A percentile compares a stretch with the other conserved stretches of the same genome.
Conservation (phyloP, 1,284 basidiomycete species). For the Cryptococcus wingfieldii region DNA sequence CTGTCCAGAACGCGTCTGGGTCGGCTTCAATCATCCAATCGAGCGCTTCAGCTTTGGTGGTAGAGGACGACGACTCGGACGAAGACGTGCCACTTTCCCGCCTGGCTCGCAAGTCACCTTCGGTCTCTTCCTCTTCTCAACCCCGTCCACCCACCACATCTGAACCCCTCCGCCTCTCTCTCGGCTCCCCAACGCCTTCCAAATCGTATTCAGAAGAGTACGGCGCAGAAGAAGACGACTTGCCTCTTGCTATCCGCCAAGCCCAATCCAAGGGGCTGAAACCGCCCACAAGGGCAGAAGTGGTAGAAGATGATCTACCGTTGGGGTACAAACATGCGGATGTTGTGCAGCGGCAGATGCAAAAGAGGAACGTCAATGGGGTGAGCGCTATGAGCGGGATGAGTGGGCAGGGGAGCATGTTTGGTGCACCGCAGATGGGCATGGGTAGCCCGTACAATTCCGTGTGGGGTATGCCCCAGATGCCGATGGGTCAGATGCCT, state of each 20-base stretch:
- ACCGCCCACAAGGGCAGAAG: conserved; percentile 18
- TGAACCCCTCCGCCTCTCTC: not conserved
- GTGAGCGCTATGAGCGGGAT: not conserved
- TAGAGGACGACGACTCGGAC: conserved; percentile 8
- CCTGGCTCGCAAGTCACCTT: conserved; percentile 1
- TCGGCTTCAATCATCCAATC: too few relatives aligned
- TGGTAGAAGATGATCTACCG: conserved; percentile 41
- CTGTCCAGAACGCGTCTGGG: not conserved
- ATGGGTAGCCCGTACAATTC: conserved; percentile 2
- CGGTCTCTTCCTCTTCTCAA: not conserved
- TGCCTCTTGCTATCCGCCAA: conserved; percentile 13
- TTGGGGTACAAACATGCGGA: conserved; percentile 38
- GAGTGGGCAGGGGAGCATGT: not conserved
- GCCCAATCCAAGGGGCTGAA: conserved; percentile 10
- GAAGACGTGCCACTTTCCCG: conserved; percentile 14
- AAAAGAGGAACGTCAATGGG: not conserved
- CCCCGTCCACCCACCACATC: not conserved
- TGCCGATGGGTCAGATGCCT: not conserved
- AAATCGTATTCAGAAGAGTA: conserved; percentile 3
- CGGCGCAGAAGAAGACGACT: conserved; percentile 14
- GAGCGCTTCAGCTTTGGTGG: not conserved
- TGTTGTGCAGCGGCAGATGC: conserved; percentile 17
- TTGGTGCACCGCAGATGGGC: not conserved
- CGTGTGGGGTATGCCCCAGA: conserved; percentile 10
- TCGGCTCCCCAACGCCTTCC: not conserved